These are phyloP conservation scores for Naganishia sp. DNA, from an alignment of 1,284 basidiomycete species.

Conservation along the genomic window DNA sequence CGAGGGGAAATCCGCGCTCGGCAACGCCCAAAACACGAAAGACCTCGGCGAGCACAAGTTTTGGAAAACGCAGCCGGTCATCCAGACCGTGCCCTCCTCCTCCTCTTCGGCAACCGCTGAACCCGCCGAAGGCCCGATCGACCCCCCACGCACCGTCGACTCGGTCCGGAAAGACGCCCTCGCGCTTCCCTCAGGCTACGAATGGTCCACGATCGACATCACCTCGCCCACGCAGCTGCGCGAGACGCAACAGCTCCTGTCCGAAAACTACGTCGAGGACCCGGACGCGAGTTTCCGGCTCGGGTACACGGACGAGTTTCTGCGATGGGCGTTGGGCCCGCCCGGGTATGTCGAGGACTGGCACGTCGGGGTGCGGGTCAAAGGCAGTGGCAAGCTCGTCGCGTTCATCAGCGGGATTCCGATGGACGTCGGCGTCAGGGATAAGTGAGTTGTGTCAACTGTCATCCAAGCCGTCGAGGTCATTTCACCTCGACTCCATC, in stretches of 20 bases:
- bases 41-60: constrained; percentile 90
- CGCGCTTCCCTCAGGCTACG: constrained; percentile 86
- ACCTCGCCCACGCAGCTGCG: constrained; percentile 64
- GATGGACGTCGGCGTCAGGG: constrained; percentile 73
- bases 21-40: constrained; percentile 62
- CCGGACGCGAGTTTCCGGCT: constrained; percentile 94
- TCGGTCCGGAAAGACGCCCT: constrained; percentile 86
- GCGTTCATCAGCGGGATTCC: constrained; percentile 98
- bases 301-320: constrained; percentile 91
- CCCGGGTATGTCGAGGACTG: constrained; percentile 91
- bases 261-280: constrained; percentile 95
- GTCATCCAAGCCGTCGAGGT: no score
- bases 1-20: constrained; percentile 49
- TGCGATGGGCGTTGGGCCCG: constrained; percentile 91
- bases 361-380: constrained; percentile 93
- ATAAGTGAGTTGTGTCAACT: constrained; percentile 62
- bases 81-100: constrained; percentile 57
- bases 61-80: constrained; percentile 94
- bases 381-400: constrained; percentile 87
- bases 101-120: constrained; percentile 54
- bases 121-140: constrained; percentile 81
- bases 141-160: constrained; percentile 72
- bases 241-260: constrained; percentile 90
- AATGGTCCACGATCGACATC: constrained; percentile 85
- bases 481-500: neutral